Percentiles rank a stretch among this genome's conserved stretches.
Conservation (phyloP, 2,329 filamentous ascomycete genomes). For the Arthrobotrys sphaeroides region DNA sequence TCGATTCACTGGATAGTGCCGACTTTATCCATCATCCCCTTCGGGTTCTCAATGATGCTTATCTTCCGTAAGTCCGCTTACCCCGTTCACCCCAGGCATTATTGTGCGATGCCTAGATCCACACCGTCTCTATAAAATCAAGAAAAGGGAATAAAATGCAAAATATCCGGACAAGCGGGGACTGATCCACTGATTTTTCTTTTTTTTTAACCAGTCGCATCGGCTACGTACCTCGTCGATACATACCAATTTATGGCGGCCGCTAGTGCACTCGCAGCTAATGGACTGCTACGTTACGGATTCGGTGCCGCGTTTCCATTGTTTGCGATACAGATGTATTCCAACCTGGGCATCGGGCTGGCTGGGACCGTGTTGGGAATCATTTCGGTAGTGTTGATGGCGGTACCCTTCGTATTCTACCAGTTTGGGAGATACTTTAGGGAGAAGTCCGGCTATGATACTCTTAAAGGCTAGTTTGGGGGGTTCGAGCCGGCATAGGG, state of each 20-base stretch:
- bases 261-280: constrained; percentile 70
- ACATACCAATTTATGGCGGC: constrained; percentile 68
- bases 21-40: constrained; percentile 66
- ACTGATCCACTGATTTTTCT: neutral
- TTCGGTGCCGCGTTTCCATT: constrained; percentile 70
- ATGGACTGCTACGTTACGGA: constrained; percentile 68
- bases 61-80: constrained; percentile 66
- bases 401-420: constrained; percentile 68
- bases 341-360: constrained; percentile 62
- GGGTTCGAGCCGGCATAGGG: neutral
- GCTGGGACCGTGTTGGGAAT: constrained; percentile 63
- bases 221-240: constrained; percentile 66
- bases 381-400: constrained; percentile 64
- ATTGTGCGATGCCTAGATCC: neutral
- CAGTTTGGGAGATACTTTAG: constrained; percentile 63
- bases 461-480: constrained; percentile 38
- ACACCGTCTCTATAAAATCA: constrained; percentile 32
- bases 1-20: constrained; percentile 66
- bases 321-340: constrained; percentile 69
- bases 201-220: constrained; percentile 21
- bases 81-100: neutral
- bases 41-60: constrained; percentile 70
- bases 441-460: constrained; percentile 48
- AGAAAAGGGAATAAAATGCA: constrained; percentile 11
- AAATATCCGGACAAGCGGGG: constrained; percentile 24